Conservation (phyloP, 305 asterid species). For the Fraxinus floribunda region DNA sequence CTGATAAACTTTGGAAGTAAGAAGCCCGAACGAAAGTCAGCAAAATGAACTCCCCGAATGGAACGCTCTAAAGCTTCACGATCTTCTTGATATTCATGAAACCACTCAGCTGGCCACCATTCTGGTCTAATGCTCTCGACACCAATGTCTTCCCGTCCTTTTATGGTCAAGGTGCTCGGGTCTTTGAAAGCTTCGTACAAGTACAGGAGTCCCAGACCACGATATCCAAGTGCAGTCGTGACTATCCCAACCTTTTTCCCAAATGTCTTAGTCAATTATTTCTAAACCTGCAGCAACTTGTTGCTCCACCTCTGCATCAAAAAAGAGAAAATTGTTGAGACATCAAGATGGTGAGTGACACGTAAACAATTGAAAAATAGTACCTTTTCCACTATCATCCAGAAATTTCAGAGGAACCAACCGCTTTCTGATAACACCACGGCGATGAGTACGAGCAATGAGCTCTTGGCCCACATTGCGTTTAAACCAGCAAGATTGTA, state of each 20-base stretch:
- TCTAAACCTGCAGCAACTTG: constrained; percentile 64
- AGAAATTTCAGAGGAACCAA: constrained; percentile 66
- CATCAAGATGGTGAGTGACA: background rate
- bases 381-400: constrained; percentile 54
- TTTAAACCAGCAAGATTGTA: constrained; percentile 79
- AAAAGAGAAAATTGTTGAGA: background rate
- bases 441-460: constrained; percentile 84
- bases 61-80: constrained; percentile 40
- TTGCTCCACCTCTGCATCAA: constrained; percentile 50
- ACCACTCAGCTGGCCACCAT: constrained; percentile 95
- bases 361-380: background rate
- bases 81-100: constrained; percentile 32
- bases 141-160: constrained; percentile 57
- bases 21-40: background rate
- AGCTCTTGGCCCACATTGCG: constrained; percentile 87
- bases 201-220: constrained; percentile 67
- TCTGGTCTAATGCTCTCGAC: constrained; percentile 60
- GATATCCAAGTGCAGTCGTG: constrained; percentile 70
- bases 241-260: constrained; percentile 64
- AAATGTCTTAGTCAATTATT: constrained; percentile 47
- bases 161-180: constrained; percentile 39
- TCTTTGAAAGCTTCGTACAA: constrained; percentile 62
- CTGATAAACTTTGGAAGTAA: background rate
- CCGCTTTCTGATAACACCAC: constrained; percentile 82
- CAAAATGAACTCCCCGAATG: background rate